Percentiles rank a stretch among this genome's conserved stretches.
These are phyloP conservation scores for Aspergillus sclerotioniger DNA, from an alignment of 495 filamentous ascomycete species.

Conservation along the genomic window DNA sequence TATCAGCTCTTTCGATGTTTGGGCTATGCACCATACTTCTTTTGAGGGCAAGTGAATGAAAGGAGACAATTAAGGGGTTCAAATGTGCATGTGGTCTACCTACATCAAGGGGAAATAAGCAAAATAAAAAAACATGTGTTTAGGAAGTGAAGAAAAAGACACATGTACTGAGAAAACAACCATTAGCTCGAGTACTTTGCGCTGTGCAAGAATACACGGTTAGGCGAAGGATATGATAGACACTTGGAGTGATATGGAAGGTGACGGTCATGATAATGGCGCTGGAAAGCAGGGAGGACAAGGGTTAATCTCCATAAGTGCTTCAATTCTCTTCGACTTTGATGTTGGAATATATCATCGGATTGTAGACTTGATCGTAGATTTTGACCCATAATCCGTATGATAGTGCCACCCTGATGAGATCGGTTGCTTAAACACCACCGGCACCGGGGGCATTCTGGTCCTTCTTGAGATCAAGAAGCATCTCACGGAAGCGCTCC, in stretches of 20 bases:
- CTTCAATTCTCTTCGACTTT: neutral
- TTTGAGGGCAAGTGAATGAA: neutral
- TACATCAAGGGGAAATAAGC: slow-evolving; percentile 22
- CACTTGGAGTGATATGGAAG: slow-evolving; percentile 9
- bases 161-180: slow-evolving; percentile 9
- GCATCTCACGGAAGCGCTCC: slow-evolving; percentile 88
- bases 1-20: neutral
- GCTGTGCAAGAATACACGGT: slow-evolving; percentile 4
- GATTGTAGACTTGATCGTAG: neutral
- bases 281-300: slow-evolving; percentile 12
- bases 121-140: slow-evolving; percentile 28
- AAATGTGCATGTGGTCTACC: slow-evolving; percentile 23
- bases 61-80: slow-evolving; percentile 10
- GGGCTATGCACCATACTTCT: neutral
- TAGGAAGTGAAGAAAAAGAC: slow-evolving; percentile 18
- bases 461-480: slow-evolving; percentile 87
- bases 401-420: neutral
- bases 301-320: slow-evolving; percentile 9
- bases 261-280: slow-evolving; percentile 10
- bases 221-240: slow-evolving; percentile 6
- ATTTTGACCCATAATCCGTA: neutral
- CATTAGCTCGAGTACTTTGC: slow-evolving; percentile 1
- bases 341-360: neutral
- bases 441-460: slow-evolving; percentile 83
- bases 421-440: slow-evolving; percentile 34